Base-by-base conservation (phyloP, 495 filamentous ascomycete species). In the Aspergillus diversus region DNA sequence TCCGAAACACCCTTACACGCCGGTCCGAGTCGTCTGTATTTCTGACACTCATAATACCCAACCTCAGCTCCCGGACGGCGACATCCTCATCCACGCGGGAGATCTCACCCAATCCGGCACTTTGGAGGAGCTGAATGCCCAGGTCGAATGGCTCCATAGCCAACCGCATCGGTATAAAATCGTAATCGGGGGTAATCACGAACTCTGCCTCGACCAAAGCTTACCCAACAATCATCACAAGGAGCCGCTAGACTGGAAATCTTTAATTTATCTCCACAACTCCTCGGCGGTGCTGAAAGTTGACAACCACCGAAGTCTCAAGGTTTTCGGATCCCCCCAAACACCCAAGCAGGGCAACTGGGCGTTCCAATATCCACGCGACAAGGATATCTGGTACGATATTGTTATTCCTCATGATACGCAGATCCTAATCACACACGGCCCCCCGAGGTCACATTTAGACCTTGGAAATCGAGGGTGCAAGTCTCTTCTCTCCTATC, bases 51-150 rank as follows among this genome's bases (percentile, higher is more conserved):
- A 95, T 65, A 88, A 88, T 64, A 77, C 81, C 0, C 68, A 67
- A 0, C 64, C 79, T 5, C 80, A 82, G 31, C 69, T 92, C 0
- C 88, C 90, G 1, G 68, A 81, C 31, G 91, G 89, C 31, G 91
- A 94, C 64, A 73, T 93, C 57, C 76, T 93, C 5, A 86, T 94
- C 58, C 91, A 93, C 70, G 88, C 88, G 5, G 91, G 91, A 5
- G 91, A 94, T 70, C 69, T 92, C 64, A 87, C 84, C 5, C 83
- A 87, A 59, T 76, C 71, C 5, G 91, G 91, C 9, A 85, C 80
- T 8, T 67, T 74, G 5, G 65, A 73, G 1, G 85, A 88, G 43
- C 81, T 95, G 9, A 81, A 88, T 68, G 76, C 68, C 33, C 83
- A 86, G 68, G 66, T 92, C 27, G 82, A 87, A 65, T 93, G 91